Evolutionary conservation across 495 filamentous ascomycete genomes (phyloP).

Genomic region (Peziza echinospora): DNA sequence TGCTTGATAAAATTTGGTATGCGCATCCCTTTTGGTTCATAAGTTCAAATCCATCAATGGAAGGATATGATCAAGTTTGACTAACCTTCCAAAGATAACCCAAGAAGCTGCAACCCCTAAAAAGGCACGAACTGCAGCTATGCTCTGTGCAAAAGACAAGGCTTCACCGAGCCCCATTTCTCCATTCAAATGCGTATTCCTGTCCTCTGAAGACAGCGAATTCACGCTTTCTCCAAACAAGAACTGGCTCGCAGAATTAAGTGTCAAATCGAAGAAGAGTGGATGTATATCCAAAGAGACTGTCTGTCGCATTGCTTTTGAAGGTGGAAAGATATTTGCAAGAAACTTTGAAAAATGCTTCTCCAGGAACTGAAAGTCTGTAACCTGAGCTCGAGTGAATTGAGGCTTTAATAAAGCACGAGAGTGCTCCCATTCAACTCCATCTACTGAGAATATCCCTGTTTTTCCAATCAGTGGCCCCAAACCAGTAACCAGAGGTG

Average conservation of each 20-base stretch:
- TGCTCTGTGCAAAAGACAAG: no score
- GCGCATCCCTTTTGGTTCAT: no score
- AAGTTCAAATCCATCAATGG: no score
- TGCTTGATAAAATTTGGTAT: constrained; percentile 7
- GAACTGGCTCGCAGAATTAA: constrained; percentile 26
- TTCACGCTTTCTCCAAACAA: constrained; percentile 27
- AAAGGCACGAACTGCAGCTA: no score
- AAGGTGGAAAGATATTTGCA: constrained; percentile 1
- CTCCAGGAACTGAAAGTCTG: constrained; percentile 11
- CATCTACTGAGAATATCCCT: constrained; percentile 37
- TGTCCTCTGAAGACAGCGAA: constrained; percentile 11
- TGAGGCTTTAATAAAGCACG: constrained; percentile 34
- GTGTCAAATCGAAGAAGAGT: constrained; percentile 28
- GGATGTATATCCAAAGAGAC: constrained; percentile 26
- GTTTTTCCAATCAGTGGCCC: no score
- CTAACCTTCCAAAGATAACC: no score
- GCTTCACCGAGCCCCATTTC: no score
- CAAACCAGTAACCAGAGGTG: no score
- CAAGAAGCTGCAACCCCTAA: no score
- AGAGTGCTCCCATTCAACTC: constrained; percentile 30
- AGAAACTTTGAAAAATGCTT: constrained; percentile 9
- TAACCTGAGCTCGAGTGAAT: constrained; percentile 28
- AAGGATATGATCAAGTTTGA: no score
- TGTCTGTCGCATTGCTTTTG: neutral
- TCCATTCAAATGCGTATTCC: constrained; percentile 4